A percentile compares a stretch with the other conserved stretches of the same genome.
These are phyloP conservation scores for Lipomyces yamadae DNA, from an alignment of 805 yeast genomes.

Conservation along the genomic window DNA sequence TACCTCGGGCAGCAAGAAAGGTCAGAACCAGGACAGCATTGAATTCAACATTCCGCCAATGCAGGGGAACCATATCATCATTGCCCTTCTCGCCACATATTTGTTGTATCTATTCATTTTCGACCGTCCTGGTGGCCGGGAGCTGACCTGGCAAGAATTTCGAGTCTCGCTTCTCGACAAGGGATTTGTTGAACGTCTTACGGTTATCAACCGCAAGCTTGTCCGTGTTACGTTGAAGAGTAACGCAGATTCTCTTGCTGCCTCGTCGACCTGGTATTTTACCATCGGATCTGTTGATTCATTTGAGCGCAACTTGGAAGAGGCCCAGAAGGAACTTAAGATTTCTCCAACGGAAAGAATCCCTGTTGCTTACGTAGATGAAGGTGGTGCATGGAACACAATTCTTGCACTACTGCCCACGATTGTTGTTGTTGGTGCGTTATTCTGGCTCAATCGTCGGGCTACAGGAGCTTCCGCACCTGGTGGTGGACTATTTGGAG, in stretches of 20 bases:
- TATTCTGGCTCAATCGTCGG: conserved; percentile 77
- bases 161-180: conserved; percentile 72
- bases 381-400: conserved; percentile 67
- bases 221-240: conserved; percentile 67
- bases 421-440: conserved; percentile 81
- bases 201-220: conserved; percentile 74
- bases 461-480: conserved; percentile 69
- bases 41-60: conserved; percentile 34
- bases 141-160: conserved; percentile 92
- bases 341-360: conserved; percentile 67
- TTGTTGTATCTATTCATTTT: conserved; percentile 16
- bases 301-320: conserved; percentile 78
- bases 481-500: conserved; percentile 72
- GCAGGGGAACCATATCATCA: conserved; percentile 18
- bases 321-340: conserved; percentile 71
- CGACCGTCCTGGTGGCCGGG: conserved; percentile 43
- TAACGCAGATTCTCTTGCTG: conserved; percentile 60
- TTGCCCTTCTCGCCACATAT: conserved; percentile 18
- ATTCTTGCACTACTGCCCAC: conserved; percentile 86
- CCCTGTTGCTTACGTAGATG: conserved; percentile 80
- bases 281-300: conserved; percentile 86
- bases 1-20: conserved; percentile 9
- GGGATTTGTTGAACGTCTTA: conserved; percentile 72
- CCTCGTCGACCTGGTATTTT: conserved; percentile 57
- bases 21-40: conserved; percentile 9